A percentile compares a stretch with the other conserved stretches of the same genome.
These are phyloP conservation scores for Marchantia polymorpha DNA, from an alignment of 225 moss, liverwort and hornwort genomes.

Conservation along the genomic window DNA sequence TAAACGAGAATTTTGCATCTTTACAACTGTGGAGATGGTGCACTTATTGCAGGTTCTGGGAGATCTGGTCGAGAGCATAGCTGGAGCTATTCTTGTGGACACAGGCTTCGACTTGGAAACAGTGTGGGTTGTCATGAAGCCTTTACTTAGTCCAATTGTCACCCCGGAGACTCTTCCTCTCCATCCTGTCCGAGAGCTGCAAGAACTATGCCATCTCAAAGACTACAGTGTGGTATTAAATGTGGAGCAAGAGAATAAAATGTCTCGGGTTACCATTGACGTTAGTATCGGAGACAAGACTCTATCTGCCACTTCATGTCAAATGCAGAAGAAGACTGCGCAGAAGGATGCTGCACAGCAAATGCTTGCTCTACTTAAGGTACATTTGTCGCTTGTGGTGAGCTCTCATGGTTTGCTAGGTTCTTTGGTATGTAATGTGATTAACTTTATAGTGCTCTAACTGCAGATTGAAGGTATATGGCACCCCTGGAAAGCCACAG, in stretches of 20 bases:
- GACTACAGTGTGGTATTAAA: conserved; percentile 38
- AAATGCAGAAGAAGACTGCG: conserved; percentile 30
- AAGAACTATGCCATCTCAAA: conserved; percentile 67
- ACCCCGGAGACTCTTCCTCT: conserved; percentile 75
- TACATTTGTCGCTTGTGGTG: background rate
- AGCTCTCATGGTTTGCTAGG: no score
- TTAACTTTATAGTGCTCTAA: background rate
- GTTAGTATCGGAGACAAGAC: conserved; percentile 23
- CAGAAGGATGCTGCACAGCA: conserved; percentile 41
- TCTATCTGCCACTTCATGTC: conserved; percentile 22
- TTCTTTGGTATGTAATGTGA: background rate
- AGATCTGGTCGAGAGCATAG: conserved; percentile 91
- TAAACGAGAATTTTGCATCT: background rate
- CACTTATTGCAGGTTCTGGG: conserved; percentile 67
- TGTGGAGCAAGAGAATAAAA: conserved; percentile 23
- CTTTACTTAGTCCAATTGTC: conserved; percentile 77
- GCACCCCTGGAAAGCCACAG: conserved; percentile 33
- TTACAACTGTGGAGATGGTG: background rate
- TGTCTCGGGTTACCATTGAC: conserved; percentile 30
- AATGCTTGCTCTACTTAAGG: conserved; percentile 43
- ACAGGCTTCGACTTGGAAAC: conserved; percentile 72
- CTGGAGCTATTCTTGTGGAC: conserved; percentile 86
- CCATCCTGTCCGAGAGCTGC: conserved; percentile 82
- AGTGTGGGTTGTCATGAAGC: conserved; percentile 85
- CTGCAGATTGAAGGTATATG: conserved; percentile 23